Conservation (phyloP, 805 yeast genomes). For the Kluyveromyces siamensis region DNA sequence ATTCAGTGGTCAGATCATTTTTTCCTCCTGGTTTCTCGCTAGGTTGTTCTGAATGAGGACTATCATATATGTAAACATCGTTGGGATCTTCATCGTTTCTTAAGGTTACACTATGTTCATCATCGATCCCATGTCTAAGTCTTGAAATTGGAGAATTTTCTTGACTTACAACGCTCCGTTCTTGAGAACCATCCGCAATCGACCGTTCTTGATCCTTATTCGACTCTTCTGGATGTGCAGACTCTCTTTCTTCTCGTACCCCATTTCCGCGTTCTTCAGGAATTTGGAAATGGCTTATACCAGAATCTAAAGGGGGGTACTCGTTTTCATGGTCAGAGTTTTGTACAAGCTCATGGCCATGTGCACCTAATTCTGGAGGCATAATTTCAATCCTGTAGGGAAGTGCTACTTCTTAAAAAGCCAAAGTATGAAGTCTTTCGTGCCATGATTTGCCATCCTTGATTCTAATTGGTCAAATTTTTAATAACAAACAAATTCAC, state of each 20-base stretch:
- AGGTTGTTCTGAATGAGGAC: conserved; percentile 7
- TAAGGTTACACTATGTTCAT: not conserved
- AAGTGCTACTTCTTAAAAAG: no score
- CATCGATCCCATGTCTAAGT: not conserved
- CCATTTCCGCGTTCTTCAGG: not conserved
- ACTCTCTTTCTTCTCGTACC: not conserved
- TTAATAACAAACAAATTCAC: not conserved
- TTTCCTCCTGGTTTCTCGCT: not conserved
- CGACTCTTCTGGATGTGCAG: not conserved
- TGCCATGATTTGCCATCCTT: not conserved
- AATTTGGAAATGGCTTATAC: conserved; percentile 2
- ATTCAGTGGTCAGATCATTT: not conserved
- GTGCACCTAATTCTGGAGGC: not conserved
- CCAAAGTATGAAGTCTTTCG: not conserved
- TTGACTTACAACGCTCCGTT: not conserved
- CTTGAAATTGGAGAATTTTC: not conserved
- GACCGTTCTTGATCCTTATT: not conserved
- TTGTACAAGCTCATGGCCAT: not conserved
- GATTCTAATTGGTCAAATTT: conserved; percentile 7
- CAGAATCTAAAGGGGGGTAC: conserved; percentile 14
- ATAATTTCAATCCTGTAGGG: not conserved
- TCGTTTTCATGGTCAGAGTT: conserved; percentile 6
- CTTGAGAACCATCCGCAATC: not conserved
- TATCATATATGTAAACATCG: conserved; percentile 16
- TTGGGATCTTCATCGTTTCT: conserved; percentile 4